Evolutionary conservation across 805 yeast genomes (phyloP), one percentile per base, ranked within the genome.

Genomic region (Starmera amethionina): DNA sequence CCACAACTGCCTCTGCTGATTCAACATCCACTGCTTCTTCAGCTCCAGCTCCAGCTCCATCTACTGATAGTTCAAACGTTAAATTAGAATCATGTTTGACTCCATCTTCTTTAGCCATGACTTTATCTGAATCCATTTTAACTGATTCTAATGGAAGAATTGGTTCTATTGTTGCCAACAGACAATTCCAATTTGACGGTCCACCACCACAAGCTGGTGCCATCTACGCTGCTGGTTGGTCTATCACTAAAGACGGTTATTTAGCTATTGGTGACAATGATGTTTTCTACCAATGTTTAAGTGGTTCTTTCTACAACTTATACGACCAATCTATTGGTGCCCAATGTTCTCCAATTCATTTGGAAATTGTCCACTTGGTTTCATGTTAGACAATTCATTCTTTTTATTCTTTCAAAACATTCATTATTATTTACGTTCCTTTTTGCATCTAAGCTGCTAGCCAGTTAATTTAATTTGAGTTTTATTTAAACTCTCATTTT

Each of bases 101-200:
- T 37, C 62, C 61, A 35, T 63, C 68, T 47, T 64, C 83, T 35
- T 67, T 82, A 54, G 64, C 77, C 35, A 66, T 81, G 71, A 64
- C 70, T 31, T 69, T 82, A 54, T 61, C 66, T 32, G 65, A 54
- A 31, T 62, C 77, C 48, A 54, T 75, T 37, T 67, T 82, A 53
- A 70, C 65, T 11, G 90, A 82, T 54, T 56, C 70, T 30, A 49
- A 65, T 45, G 82, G 82, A 36, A 77, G 90, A 72, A 63, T 82
- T 49, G 89, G 89, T 51, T 74, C 87, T 38, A 79, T 82, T 63
- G 90, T 82, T 51, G 79, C 88, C 40, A 82, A 81, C 78, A 72
- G 82, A 68, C 90, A 82, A 68, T 82, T 82, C 75, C 90, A 82
- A 68, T 82, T 82, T 55, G 90, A 82, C 60, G 89, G 89, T 58